Base-by-base conservation (phyloP, 2,329 filamentous ascomycete genomes). In the Sporothrix phasma region DNA sequence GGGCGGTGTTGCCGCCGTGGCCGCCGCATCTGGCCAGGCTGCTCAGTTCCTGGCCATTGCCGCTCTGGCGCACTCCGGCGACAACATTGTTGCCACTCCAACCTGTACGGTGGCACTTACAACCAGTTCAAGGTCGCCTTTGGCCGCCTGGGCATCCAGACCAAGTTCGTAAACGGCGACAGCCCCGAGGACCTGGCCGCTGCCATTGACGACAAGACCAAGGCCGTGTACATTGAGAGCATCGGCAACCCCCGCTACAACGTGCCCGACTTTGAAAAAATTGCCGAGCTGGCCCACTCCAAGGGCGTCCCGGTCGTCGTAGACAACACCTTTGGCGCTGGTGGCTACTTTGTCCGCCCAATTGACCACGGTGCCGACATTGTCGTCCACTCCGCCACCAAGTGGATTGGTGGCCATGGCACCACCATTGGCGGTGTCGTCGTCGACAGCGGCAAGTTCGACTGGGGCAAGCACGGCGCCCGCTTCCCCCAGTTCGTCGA, bases 371-470 rank as follows among this genome's bases (percentile, higher is more conserved):
- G 92, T 63, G 92, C 90, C 68, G 92, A 97, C 73, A 96, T 97
- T 66, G 88, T 97, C 61, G 90, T 96, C 26, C 92, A 97, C 81
- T 94, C 89, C 45, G 92, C 92, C 11, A 96, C 92, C 65, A 97
- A 97, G 77, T 97, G 92, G 92, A 97, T 97, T 67, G 92, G 92
- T 64, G 92, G 92, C 47, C 93, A 97, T 76, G 93, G 92, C 66
- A 96, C 92, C 46, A 96, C 92, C 29, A 89, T 97, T 69, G 92
- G 83, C 65, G 92, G 92, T 66, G 83, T 96, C 49, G 83, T 97
- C 39, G 80, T 97, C 68, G 92, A 97, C 78, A 85, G 87, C 69
- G 92, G 92, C 71, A 94, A 91, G 74, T 97, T 97, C 74, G 88
- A 96, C 80, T 97, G 93, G 92, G 90, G 89, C 70, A 88, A 88